A percentile compares a stretch with the other conserved stretches of the same genome.
Conservation (phyloP, 179 eudicot genomes). For the Drosera spatulata region DNA sequence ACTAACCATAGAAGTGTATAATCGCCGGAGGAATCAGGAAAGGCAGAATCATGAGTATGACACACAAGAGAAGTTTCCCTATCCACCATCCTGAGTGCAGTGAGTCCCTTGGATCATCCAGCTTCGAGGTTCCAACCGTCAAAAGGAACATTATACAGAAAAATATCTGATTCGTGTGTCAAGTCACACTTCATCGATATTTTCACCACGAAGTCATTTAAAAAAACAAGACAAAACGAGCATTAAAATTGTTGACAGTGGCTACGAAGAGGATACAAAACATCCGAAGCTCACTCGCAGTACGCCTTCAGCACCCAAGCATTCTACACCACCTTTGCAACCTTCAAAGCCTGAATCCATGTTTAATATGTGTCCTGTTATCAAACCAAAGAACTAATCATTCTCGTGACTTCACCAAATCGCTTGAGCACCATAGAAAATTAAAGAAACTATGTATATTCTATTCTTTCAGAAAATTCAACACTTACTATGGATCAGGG, state of each 20-base stretch:
- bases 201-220: neutral
- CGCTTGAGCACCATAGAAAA: too few species aligned
- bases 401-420: too few species aligned
- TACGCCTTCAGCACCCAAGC: slow-evolving; percentile 77
- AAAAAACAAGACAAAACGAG: too few species aligned
- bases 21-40: slow-evolving; percentile 42
- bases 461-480: neutral
- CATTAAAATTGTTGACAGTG: neutral
- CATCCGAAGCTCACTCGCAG: slow-evolving; percentile 80
- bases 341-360: slow-evolving; percentile 38
- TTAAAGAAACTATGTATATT: too few species aligned
- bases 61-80: slow-evolving; percentile 38
- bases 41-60: slow-evolving; percentile 33
- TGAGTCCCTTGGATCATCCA: slow-evolving; percentile 30
- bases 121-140: slow-evolving; percentile 45
- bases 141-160: slow-evolving; percentile 54
- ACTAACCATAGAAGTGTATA: slow-evolving; percentile 56
- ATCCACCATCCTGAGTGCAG: slow-evolving; percentile 76
- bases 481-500: slow-evolving; percentile 48
- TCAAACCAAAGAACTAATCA: too few species aligned
- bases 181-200: slow-evolving; percentile 20
- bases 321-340: slow-evolving; percentile 44
- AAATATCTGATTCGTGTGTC: slow-evolving; percentile 35
- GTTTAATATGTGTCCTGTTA: neutral
- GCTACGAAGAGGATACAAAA: slow-evolving; percentile 48